A percentile compares a stretch with the other conserved stretches of the same genome.
Evolutionary conservation across 345 rosid genomes (phyloP).

Genomic region (Hibiscus syriacus): DNA sequence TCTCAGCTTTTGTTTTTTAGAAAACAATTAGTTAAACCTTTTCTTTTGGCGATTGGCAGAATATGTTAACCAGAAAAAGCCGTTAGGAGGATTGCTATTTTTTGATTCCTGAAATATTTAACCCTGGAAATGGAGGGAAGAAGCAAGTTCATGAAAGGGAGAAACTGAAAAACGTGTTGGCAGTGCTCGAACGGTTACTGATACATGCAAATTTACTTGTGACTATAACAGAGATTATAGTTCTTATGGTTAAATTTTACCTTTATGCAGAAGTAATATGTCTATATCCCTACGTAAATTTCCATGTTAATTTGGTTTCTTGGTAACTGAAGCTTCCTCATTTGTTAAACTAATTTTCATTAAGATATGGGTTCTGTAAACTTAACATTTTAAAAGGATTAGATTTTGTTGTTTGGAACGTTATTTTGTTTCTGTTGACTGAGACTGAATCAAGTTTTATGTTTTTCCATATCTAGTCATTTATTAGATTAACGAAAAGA

Average conservation of each 20-base stretch:
- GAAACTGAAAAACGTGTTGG: constrained; percentile 33
- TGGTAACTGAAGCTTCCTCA: neutral
- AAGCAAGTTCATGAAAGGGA: constrained; percentile 27
- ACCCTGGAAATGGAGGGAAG: constrained; percentile 31
- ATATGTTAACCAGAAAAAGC: constrained; percentile 52
- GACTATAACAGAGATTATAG: constrained; percentile 23
- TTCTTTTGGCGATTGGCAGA: constrained; percentile 35
- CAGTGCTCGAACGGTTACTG: constrained; percentile 68
- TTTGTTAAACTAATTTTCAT: neutral
- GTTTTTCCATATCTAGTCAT: neutral
- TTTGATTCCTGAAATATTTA: constrained; percentile 70
- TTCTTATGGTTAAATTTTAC: neutral
- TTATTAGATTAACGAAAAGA: no score
- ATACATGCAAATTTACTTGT: constrained; percentile 70
- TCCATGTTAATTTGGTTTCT: neutral
- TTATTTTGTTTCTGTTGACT: neutral
- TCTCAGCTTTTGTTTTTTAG: neutral
- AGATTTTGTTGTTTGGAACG: neutral
- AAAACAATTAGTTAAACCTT: neutral
- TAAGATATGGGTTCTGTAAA: neutral
- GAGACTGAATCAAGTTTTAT: neutral
- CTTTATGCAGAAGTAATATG: no score
- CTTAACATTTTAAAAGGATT: neutral
- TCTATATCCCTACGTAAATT: no score
- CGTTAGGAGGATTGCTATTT: constrained; percentile 81